Percentiles rank a stretch among this genome's conserved stretches.
These are phyloP conservation scores for Ilex paraguariensis DNA, from an alignment of 305 asterid genomes.

Conservation along the genomic window DNA sequence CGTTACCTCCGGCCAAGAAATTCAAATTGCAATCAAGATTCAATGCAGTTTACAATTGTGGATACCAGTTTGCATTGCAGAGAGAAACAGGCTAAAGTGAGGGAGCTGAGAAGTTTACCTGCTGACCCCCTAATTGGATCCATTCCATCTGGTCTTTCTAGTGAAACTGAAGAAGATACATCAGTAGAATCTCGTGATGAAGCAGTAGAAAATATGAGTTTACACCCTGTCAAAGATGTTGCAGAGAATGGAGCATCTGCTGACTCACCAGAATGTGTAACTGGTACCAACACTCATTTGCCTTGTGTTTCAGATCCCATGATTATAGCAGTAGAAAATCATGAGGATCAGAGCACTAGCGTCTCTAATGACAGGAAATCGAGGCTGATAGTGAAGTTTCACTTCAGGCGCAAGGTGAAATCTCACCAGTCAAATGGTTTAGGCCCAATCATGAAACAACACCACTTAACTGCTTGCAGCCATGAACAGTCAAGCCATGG, in stretches of 20 bases:
- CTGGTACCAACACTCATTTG: neutral
- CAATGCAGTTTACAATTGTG: constrained; percentile 10
- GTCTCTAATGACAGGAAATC: neutral
- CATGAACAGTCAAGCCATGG: neutral
- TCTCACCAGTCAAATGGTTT: neutral
- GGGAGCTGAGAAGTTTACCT: constrained; percentile 12
- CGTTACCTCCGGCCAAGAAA: constrained; percentile 5
- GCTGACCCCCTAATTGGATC: neutral
- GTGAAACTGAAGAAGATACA: neutral
- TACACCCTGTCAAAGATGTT: neutral
- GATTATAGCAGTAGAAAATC: neutral
- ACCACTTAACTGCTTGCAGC: neutral
- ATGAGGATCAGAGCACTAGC: neutral
- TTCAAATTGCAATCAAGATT: neutral
- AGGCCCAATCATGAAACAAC: no score
- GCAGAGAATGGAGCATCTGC: neutral
- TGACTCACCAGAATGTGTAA: neutral
- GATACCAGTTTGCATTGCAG: constrained; percentile 11
- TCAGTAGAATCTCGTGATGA: neutral
- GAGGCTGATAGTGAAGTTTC: neutral
- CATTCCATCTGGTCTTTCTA: neutral
- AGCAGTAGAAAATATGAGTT: neutral
- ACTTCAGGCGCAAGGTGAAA: neutral
- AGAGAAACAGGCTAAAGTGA: constrained; percentile 1
- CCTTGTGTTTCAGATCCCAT: neutral